Percentiles rank a stretch among this genome's conserved stretches.
Conservation (phyloP, 2,329 filamentous ascomycete genomes). For the Penicillium sp. region DNA sequence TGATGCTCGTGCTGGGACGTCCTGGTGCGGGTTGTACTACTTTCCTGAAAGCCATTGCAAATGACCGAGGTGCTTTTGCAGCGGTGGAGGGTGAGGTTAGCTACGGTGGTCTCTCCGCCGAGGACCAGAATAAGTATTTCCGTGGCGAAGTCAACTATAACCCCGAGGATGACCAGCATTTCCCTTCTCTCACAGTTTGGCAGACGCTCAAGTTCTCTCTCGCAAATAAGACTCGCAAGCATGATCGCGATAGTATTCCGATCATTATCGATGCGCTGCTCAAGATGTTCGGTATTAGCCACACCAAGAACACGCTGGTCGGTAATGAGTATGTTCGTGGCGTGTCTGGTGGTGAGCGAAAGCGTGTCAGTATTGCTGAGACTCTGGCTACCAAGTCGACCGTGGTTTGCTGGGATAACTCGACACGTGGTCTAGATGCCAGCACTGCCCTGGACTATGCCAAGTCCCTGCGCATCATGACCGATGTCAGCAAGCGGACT, state of each 20-base stretch:
- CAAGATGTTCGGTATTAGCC: slow-evolving; percentile 78
- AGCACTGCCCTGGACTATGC: slow-evolving; percentile 80
- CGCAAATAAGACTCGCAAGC: slow-evolving; percentile 75
- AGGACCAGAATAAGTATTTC: slow-evolving; percentile 71
- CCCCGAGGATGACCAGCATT: slow-evolving; percentile 76
- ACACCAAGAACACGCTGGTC: slow-evolving; percentile 75
- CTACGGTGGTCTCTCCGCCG: slow-evolving; percentile 73
- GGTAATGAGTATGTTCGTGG: slow-evolving; percentile 76
- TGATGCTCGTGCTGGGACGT: slow-evolving; percentile 72
- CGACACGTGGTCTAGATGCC: slow-evolving; percentile 78
- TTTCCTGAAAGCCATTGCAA: slow-evolving; percentile 76
- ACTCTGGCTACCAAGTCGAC: slow-evolving; percentile 75
- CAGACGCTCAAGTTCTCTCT: slow-evolving; percentile 78
- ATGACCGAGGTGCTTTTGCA: slow-evolving; percentile 70
- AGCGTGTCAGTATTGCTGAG: slow-evolving; percentile 80
- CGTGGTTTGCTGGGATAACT: slow-evolving; percentile 81
- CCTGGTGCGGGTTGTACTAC: slow-evolving; percentile 78
- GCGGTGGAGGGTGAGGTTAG: slow-evolving; percentile 71
- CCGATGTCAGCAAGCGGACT: slow-evolving; percentile 74
- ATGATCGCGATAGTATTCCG: slow-evolving; percentile 67
- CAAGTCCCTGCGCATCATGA: slow-evolving; percentile 73
- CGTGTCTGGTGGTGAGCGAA: slow-evolving; percentile 80
- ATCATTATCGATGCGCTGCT: slow-evolving; percentile 73
- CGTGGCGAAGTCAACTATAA: slow-evolving; percentile 81
- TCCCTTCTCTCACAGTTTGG: slow-evolving; percentile 76